phyloP scores from a whole-genome alignment of 108 stramenopile genomes.

The Skeletonema menzelii region DNA sequence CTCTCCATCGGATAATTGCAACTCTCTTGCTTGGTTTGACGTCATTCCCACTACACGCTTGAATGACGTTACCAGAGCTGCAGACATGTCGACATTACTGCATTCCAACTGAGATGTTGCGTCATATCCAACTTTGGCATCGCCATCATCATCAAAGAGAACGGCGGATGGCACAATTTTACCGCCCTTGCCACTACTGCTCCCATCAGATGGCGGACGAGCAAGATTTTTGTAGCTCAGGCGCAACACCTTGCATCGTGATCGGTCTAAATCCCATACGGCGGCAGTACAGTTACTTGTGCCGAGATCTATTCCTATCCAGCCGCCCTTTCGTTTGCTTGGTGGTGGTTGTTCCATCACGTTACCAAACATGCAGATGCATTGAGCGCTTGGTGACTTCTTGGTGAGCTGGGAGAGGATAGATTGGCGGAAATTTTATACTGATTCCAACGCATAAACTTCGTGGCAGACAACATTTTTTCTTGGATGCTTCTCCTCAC shows the following conservation, averaged over 20 bases:
- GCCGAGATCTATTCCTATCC: conserved; percentile 87
- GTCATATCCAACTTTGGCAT: conserved; percentile 24
- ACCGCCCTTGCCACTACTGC: conserved; percentile 19
- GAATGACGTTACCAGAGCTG: conserved; percentile 51
- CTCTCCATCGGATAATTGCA: conserved; percentile 41
- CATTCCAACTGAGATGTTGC: not conserved
- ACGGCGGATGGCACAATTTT: conserved; percentile 59
- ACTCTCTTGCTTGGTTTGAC: conserved; percentile 35
- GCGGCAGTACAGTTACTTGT: conserved; percentile 80
- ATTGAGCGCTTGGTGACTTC: too few relatives aligned
- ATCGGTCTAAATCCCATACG: conserved; percentile 68
- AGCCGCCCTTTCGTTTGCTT: conserved; percentile 41
- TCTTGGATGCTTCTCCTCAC: too few relatives aligned
- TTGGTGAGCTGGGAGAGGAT: too few relatives aligned
- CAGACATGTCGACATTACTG: not conserved
- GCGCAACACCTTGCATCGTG: conserved; percentile 67
- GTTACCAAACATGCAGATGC: too few relatives aligned
- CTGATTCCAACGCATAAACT: not conserved
- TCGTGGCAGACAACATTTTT: too few relatives aligned
- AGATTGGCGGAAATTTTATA: not conserved
- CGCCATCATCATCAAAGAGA: conserved; percentile 22
- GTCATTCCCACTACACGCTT: conserved; percentile 69
- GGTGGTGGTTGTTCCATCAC: not conserved
- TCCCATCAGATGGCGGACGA: conserved; percentile 9
- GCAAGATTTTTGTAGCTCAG: conserved; percentile 33